Percentiles rank a stretch among this genome's conserved stretches.
phyloP scores from a whole-genome alignment of 1,284 basidiomycete species.

The Cystobasidium pallidum region DNA sequence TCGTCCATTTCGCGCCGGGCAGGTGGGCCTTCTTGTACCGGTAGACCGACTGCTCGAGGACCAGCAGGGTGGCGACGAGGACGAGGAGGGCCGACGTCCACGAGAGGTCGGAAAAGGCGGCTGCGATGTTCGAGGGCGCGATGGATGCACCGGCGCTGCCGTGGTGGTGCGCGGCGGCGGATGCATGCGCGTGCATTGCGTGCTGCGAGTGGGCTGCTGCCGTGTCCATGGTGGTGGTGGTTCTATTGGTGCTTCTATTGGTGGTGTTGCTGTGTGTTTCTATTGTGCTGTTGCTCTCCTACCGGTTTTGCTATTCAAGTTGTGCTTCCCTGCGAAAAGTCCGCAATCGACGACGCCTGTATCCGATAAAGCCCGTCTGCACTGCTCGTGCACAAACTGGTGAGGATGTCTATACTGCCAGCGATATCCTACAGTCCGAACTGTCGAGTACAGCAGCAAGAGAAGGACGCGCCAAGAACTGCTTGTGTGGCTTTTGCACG shows the following conservation, averaged over 20 bases:
- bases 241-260: not conserved
- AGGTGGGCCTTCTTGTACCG: constrained; percentile 71
- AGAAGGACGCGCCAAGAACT: too few relatives aligned
- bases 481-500: too few relatives aligned
- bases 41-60: constrained; percentile 81
- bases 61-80: constrained; percentile 65
- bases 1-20: constrained; percentile 86
- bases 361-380: too few relatives aligned
- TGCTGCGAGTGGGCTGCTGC: constrained; percentile 20
- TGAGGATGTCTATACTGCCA: too few relatives aligned
- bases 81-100: constrained; percentile 64
- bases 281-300: too few relatives aligned
- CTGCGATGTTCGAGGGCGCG: constrained; percentile 40
- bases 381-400: too few relatives aligned
- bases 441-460: too few relatives aligned
- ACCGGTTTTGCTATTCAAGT: too few relatives aligned
- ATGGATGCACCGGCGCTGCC: constrained; percentile 12
- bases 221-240: constrained; percentile 2
- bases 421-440: too few relatives aligned
- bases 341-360: not conserved
- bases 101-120: constrained; percentile 18
- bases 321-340: constrained; percentile 4
- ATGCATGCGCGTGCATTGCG: constrained; percentile 12
- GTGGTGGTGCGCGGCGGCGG: not conserved
- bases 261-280: too few relatives aligned